Evolutionary conservation across 768 basidiomycete genomes (phyloP).

Genomic region (Leccinellum rugosiceps): DNA sequence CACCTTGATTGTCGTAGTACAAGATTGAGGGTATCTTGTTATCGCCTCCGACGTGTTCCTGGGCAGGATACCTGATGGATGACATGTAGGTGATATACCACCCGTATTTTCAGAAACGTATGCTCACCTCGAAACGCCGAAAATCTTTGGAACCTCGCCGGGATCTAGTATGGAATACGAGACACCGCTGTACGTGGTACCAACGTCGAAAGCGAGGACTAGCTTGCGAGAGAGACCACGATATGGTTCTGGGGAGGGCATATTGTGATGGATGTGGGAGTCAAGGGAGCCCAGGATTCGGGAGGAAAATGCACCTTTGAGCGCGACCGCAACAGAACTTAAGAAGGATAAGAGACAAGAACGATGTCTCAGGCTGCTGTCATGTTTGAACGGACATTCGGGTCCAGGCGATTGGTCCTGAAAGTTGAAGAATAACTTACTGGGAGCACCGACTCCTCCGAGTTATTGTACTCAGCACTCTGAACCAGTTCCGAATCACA

Average conservation of each 20-base stretch:
- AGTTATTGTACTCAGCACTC: no score
- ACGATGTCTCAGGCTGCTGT: background rate
- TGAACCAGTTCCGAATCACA: no score
- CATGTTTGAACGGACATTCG: no score
- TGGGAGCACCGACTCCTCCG: background rate
- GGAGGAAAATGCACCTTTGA: background rate
- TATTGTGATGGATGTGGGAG: slow-evolving; percentile 7
- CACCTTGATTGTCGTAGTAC: slow-evolving; percentile 42
- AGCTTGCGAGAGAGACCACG: slow-evolving; percentile 39
- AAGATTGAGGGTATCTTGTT: slow-evolving; percentile 49
- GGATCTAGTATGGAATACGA: slow-evolving; percentile 37
- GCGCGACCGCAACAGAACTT: no score
- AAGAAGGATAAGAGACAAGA: background rate
- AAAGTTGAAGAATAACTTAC: background rate
- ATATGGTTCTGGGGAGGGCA: slow-evolving; percentile 32
- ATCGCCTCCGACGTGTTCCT: slow-evolving; percentile 43
- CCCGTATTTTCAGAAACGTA: background rate
- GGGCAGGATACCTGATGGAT: slow-evolving; percentile 41
- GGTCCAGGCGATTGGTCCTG: no score
- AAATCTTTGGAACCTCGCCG: slow-evolving; percentile 31
- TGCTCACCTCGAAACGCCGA: slow-evolving; percentile 25
- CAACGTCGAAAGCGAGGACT: slow-evolving; percentile 36
- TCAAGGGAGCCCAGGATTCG: background rate
- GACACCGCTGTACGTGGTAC: slow-evolving; percentile 32
- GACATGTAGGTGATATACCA: background rate